Base-by-base conservation (phyloP, 805 yeast species). In the Priceomyces melissophilus region DNA sequence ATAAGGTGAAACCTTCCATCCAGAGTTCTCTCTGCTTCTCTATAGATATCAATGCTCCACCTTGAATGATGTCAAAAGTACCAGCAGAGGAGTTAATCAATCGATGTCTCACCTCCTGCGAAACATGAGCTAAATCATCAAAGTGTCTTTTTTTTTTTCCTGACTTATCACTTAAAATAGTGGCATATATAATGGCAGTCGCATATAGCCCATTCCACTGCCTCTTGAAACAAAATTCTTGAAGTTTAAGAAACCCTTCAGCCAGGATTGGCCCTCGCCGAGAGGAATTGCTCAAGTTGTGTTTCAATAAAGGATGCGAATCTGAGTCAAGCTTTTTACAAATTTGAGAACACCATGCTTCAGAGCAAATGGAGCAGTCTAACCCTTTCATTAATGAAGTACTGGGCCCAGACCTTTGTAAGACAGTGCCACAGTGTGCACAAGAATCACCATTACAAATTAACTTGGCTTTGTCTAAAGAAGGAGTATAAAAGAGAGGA, bases 201-300 rank as follows among this genome's bases (percentile, higher is more conserved):
- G 87, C 81, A 56, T 75, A 84, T 9, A 83, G 79, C 0, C 85
- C 87, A 40, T 73, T 73, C 83, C 91, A 81, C 44, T 79, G 75
- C 48, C 81, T 78, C 26, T 77, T 76, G 37, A 75, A 63, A 55
- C 90, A 84, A 55, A 71, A 82, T 25, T 75, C 72, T 47, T 79
- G 84, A 51, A 80, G 77, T 17, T 60, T 66, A 23, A 60, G 58
- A 79, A 86, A 87, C 4, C 70, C 71, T 20, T 69, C 57, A 1
- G 74, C 60, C 41, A 69, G 62, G 30, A 79, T 62, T 6, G 60
- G 57, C n/a, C 63, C 63, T 28, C 60, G 59, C 29, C 50, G 50
- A 7, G 48, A 36, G 31, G 41, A 42, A 32, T 50, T 50, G 42
- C 48, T 63, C 8, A 70, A 54, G 39, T 66, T 67, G 55, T 87